Conservation (phyloP, 2,329 filamentous ascomycete genomes). For the Beauveria sp. region DNA sequence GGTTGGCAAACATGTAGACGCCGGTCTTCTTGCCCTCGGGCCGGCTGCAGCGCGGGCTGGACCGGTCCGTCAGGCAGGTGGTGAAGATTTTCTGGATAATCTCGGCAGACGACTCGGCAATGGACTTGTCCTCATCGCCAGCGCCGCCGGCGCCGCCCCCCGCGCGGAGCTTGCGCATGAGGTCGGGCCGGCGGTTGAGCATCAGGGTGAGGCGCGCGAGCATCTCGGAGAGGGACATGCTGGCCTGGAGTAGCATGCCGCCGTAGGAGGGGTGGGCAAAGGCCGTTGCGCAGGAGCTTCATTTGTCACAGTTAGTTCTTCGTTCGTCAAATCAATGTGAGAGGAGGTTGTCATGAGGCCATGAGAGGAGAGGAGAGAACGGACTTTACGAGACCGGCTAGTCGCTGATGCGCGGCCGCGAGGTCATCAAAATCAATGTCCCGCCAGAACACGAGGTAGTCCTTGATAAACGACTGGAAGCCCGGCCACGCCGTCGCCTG, state of each 20-base stretch:
- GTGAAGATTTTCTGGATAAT: slow-evolving; percentile 87
- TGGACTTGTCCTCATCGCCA: slow-evolving; percentile 60
- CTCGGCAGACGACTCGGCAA: slow-evolving; percentile 83
- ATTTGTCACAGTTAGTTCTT: background rate
- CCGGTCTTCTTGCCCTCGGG: slow-evolving; percentile 81
- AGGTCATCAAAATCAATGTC: slow-evolving; percentile 73
- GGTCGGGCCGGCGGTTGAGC: slow-evolving; percentile 70
- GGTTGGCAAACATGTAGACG: slow-evolving; percentile 87
- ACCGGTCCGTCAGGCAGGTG: slow-evolving; percentile 77
- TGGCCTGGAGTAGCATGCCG: slow-evolving; percentile 72
- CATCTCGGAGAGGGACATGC: slow-evolving; percentile 72
- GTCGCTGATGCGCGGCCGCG: slow-evolving; percentile 64
- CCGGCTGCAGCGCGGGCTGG: slow-evolving; percentile 49
- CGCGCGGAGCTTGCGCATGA: slow-evolving; percentile 59
- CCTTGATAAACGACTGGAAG: slow-evolving; percentile 70
- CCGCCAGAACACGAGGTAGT: slow-evolving; percentile 74
- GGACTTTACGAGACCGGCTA: slow-evolving; percentile 69
- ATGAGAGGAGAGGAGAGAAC: slow-evolving; percentile 22
- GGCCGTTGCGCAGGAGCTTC: slow-evolving; percentile 73
- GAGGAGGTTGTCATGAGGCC: background rate
- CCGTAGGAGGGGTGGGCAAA: slow-evolving; percentile 74
- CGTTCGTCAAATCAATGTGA: background rate
- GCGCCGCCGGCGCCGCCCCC: slow-evolving; percentile 35
- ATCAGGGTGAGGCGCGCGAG: slow-evolving; percentile 78
- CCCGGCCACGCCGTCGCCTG: slow-evolving; percentile 64